Percentiles rank a stretch among this genome's conserved stretches.
phyloP scores from a whole-genome alignment of 2,329 filamentous ascomycete genomes.

The Knoxdaviesia capensis region DNA sequence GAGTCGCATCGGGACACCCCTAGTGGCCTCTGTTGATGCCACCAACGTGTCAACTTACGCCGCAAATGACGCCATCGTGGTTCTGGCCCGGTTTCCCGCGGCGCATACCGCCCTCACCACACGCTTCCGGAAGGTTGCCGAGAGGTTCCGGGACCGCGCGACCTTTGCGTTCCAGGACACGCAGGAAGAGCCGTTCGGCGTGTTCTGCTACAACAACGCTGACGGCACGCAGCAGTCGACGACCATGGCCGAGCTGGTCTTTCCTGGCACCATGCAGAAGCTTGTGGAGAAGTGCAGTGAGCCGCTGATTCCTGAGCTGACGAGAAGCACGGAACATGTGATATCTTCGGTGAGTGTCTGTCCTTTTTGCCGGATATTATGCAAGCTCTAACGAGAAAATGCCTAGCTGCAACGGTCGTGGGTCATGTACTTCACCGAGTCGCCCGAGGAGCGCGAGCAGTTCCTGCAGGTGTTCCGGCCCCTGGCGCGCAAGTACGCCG shows the following conservation, averaged over 20 bases:
- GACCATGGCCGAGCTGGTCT: conserved; percentile 10
- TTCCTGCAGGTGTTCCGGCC: conserved; percentile 17
- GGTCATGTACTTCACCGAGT: conserved; percentile 13
- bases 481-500: conserved; percentile 22
- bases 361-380: too few relatives aligned
- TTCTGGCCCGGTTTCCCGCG: conserved; percentile 17
- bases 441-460: conserved; percentile 11
- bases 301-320: conserved; percentile 22
- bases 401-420: conserved; percentile 17
- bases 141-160: conserved; percentile 17
- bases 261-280: conserved; percentile 13
- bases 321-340: conserved; percentile 12
- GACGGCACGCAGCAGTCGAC: conserved; percentile 15
- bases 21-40: background rate
- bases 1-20: conserved; percentile 6
- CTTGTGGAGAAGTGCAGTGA: conserved; percentile 17
- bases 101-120: conserved; percentile 10
- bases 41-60: conserved; percentile 11
- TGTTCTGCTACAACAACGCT: conserved; percentile 20
- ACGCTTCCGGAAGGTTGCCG: conserved; percentile 14
- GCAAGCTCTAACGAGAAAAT: too few relatives aligned
- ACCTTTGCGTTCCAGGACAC: conserved; percentile 16
- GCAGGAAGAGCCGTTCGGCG: conserved; percentile 4
- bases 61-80: conserved; percentile 17
- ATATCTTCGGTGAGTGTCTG: too few relatives aligned